These are phyloP conservation scores for Exophiala sp. DNA, from an alignment of 2,329 filamentous ascomycete species.

Conservation along the genomic window DNA sequence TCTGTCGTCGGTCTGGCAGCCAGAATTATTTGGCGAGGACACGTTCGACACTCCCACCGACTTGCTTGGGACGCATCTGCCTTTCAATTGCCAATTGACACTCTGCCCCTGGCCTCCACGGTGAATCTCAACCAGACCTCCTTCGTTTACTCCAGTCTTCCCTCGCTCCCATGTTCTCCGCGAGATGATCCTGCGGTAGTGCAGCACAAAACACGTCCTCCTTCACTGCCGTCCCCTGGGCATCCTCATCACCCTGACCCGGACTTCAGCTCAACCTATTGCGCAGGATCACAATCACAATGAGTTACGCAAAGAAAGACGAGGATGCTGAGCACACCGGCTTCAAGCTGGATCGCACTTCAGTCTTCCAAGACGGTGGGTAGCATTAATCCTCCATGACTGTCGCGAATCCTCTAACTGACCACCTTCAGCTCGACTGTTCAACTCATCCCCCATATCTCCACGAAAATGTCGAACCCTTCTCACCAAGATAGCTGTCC, in stretches of 20 bases:
- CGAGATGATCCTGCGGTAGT: constrained; percentile 28
- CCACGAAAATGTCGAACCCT: constrained; percentile 96
- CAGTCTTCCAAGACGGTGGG: constrained; percentile 98
- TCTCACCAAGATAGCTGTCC: constrained; percentile 91
- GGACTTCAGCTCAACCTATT: constrained; percentile 9
- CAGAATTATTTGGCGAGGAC: constrained; percentile 18
- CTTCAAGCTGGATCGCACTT: constrained; percentile 95
- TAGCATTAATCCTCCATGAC: constrained; percentile 36
- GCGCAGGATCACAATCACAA: constrained; percentile 40
- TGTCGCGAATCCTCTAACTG: constrained; percentile 2
- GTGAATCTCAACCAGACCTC: too few species aligned
- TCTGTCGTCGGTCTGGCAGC: too few species aligned
- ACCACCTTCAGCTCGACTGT: constrained; percentile 68
- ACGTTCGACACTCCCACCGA: constrained; percentile 9
- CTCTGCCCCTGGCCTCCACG: constrained; percentile 1
- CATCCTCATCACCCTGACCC: constrained; percentile 19
- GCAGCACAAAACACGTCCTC: constrained; percentile 3
- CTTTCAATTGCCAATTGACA: constrained; percentile 6
- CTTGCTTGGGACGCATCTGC: not conserved
- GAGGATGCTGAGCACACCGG: constrained; percentile 91
- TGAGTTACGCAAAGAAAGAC: constrained; percentile 99
- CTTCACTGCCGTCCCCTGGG: constrained; percentile 1
- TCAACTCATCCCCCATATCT: constrained; percentile 95
- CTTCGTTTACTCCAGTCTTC: not conserved
- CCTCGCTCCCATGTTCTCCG: not conserved